These are phyloP conservation scores for Pythium volutum DNA, from an alignment of 352 stramenopile species.

Conservation along the genomic window DNA sequence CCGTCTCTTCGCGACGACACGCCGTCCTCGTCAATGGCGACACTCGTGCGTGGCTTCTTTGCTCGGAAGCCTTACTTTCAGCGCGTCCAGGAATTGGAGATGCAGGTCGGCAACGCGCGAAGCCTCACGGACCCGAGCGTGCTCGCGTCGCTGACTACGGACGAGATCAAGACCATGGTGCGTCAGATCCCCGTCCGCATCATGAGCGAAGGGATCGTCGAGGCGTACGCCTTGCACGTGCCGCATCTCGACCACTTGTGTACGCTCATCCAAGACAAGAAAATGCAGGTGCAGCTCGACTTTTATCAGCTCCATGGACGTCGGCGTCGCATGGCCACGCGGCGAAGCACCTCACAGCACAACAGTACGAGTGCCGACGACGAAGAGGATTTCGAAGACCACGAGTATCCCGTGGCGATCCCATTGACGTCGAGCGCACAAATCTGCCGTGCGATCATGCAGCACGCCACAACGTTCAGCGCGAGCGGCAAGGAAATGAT, in stretches of 20 bases:
- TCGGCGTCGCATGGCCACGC: not conserved
- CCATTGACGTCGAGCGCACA: slow-evolving; percentile 62
- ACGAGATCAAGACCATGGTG: slow-evolving; percentile 46
- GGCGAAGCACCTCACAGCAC: not conserved
- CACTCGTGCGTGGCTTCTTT: slow-evolving; percentile 57
- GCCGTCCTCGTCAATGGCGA: slow-evolving; percentile 33
- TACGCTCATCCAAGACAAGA: slow-evolving; percentile 11
- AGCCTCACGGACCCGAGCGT: slow-evolving; percentile 44
- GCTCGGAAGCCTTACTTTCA: slow-evolving; percentile 69
- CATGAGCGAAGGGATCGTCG: slow-evolving; percentile 15
- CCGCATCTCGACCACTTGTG: slow-evolving; percentile 23
- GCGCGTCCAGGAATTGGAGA: slow-evolving; percentile 49
- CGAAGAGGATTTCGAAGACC: slow-evolving; percentile 29
- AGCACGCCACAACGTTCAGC: slow-evolving; percentile 51
- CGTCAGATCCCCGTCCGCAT: slow-evolving; percentile 40
- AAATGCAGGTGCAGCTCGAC: slow-evolving; percentile 15
- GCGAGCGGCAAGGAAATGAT: slow-evolving; percentile 75
- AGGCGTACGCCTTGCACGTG: slow-evolving; percentile 17
- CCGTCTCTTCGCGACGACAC: too few species aligned
- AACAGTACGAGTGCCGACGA: slow-evolving; percentile 27
- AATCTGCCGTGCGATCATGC: slow-evolving; percentile 66
- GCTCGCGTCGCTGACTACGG: slow-evolving; percentile 33
- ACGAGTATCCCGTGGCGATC: slow-evolving; percentile 43
- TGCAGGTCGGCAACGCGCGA: slow-evolving; percentile 33
- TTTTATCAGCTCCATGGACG: slow-evolving; percentile 23